A percentile compares a stretch with the other conserved stretches of the same genome.
Conservation (phyloP, 202 grass and related monocot species). For the Elaeis oleifera region DNA sequence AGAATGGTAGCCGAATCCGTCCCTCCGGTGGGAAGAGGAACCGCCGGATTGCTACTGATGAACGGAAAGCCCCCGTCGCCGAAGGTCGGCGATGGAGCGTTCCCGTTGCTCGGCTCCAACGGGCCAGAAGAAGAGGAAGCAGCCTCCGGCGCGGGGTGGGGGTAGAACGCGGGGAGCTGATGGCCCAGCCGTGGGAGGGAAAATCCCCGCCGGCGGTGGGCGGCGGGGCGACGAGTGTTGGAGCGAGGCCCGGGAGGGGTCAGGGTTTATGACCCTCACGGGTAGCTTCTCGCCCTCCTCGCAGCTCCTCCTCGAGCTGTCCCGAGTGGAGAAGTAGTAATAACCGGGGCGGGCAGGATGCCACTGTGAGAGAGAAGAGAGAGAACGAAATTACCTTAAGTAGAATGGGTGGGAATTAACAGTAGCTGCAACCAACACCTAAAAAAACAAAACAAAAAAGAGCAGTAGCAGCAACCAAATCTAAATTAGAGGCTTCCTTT, state of each 20-base stretch:
- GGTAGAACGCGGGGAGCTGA: conserved; percentile 9
- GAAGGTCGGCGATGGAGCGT: conserved; percentile 22
- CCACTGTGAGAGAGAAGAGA: background rate
- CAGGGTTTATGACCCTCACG: conserved; percentile 1
- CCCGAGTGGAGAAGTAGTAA: conserved; percentile 1
- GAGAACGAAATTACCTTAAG: background rate
- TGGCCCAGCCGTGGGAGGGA: conserved; percentile 37
- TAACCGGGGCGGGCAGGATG: conserved; percentile 4
- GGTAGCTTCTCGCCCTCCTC: background rate
- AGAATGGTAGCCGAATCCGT: conserved; percentile 69
- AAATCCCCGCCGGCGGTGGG: conserved; percentile 38
- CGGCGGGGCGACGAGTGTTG: conserved; percentile 7
- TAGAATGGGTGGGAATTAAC: no score
- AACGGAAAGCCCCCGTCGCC: conserved; percentile 39
- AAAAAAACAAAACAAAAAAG: no score
- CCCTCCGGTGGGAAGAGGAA: conserved; percentile 61
- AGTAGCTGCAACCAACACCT: no score
- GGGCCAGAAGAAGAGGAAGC: conserved; percentile 23
- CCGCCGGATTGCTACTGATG: conserved; percentile 80
- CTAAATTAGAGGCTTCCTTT: no score
- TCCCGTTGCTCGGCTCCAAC: conserved; percentile 19
- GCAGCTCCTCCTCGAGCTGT: background rate
- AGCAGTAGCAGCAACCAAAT: no score
- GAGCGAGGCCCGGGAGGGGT: conserved; percentile 31
- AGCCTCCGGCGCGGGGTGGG: conserved; percentile 19